Evolutionary conservation across 2,329 filamentous ascomycete genomes (phyloP), one percentile per base, ranked within the genome.

Genomic region (Ascochyta pisi): DNA sequence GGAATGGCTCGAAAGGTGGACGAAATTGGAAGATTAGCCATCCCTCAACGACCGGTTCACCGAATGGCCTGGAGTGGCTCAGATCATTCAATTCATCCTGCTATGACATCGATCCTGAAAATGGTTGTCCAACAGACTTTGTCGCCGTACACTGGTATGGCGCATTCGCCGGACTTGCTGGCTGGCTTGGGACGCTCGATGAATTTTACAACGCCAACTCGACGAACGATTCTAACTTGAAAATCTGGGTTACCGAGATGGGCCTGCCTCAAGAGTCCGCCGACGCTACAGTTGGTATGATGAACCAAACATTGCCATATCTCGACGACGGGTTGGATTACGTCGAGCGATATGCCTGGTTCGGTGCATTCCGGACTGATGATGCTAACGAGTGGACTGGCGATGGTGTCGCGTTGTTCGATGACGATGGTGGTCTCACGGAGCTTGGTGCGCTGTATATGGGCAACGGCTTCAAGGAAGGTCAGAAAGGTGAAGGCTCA

Each of bases 221-320:
- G 64, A 80, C 84, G 2, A 69, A 70, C 64, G 79, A 83, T 6
- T 19, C 52, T 6, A 60, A 61, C 3, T 29, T 75, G 35, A 72
- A 65, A 59, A 84, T 93, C 54, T 95, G 90, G 91, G 79, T 94
- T 8, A 95, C 91, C 22, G 91, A 95, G 73, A 90, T 89, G 74
- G 90, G 88, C 41, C 80, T 84, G 35, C 75, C 80, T 51, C 77
- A 89, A 57, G 79, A 84, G 60, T 78, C 83, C 34, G 81, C 89
- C 7, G 57, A 73, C 0, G 76, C 81, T 0, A 89, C 87, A 0
- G 83, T 91, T 64, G 64, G 71, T 0, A 92, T 91, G 76, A 92
- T 86, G 81, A 92, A 92, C 66, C 79, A 81, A 62, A 87, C 85
- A 0, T 73, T 85, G 46, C 82, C 86, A 19, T 93, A 88, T 73